A percentile compares a stretch with the other conserved stretches of the same genome.
These are phyloP conservation scores for Aspergillus haitiensis DNA, from an alignment of 495 filamentous ascomycete genomes.

Conservation along the genomic window DNA sequence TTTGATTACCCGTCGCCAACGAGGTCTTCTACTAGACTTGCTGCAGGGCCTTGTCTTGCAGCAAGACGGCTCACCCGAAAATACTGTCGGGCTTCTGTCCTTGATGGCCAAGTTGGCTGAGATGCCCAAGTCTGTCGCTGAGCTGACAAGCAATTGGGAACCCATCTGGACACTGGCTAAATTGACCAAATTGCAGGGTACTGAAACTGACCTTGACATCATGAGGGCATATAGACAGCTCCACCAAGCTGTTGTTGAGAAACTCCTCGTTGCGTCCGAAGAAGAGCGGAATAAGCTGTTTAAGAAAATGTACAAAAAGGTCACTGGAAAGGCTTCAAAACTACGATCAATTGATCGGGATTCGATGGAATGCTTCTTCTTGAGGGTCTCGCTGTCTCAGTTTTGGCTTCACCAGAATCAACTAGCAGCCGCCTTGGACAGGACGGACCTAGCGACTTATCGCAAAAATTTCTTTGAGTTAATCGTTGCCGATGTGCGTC, in stretches of 20 bases:
- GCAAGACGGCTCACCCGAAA: constrained; percentile 31
- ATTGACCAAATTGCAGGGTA: constrained; percentile 36
- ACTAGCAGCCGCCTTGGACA: constrained; percentile 32
- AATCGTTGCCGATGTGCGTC: constrained; percentile 41
- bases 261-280: constrained; percentile 39
- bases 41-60: constrained; percentile 36
- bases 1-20: constrained; percentile 40
- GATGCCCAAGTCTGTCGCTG: constrained; percentile 44
- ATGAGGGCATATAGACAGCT: constrained; percentile 46
- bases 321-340: constrained; percentile 38
- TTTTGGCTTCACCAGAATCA: constrained; percentile 40
- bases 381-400: constrained; percentile 43
- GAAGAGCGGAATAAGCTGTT: constrained; percentile 38
- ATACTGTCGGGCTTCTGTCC: constrained; percentile 38
- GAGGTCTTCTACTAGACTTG: constrained; percentile 40
- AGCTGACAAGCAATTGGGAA: constrained; percentile 43
- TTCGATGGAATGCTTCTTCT: constrained; percentile 44
- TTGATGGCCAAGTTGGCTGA: constrained; percentile 47
- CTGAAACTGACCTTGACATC: constrained; percentile 41
- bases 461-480: constrained; percentile 40
- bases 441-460: constrained; percentile 35
- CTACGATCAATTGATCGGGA: constrained; percentile 38
- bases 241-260: constrained; percentile 38
- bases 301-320: constrained; percentile 39
- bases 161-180: constrained; percentile 42